Evolutionary conservation across 495 filamentous ascomycete species (phyloP), one percentile per base, ranked within the genome.

Genomic region (Penicillium pulvis): DNA sequence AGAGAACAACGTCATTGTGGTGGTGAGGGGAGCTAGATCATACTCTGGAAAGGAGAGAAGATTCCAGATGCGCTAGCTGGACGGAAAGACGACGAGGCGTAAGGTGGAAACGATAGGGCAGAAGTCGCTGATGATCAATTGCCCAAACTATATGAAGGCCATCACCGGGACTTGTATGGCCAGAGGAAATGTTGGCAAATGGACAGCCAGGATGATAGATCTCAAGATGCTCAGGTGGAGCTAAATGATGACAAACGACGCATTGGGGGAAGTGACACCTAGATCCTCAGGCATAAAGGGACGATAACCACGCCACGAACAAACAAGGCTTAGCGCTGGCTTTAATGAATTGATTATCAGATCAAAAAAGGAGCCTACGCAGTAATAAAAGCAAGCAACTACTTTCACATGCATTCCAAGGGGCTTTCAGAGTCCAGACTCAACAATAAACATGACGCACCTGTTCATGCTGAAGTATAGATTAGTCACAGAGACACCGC

Each of bases 1-100:
- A 44, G 64, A 58, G 55, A 66, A 53, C 14, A 60, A 47, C 54
- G 60, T 55, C 72, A 78, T 76, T 36, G 57, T 60, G 46, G 56
- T 23, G 45, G 41, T 49, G 36, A n/a, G 47, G 23, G 33, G 30
- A 35, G 31, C 55, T 52, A 60, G 36, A 36, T 51, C 61, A 57
- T 64, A 64, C 44, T 60, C 55, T 20, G 52, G 47, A 53, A 47
- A 54, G 61, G 48, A 60, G 49, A 31, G 31, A 53, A 19, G 33
- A 46, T 31, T 24, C 48, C 47, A 42, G 17, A 33, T 24, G 45
- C 16, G 39, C 24, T 52, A 49, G 26, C 39, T 57, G 35, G 53
- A 11, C 39, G n/a, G 2, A 17, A 45, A 16, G 46, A 49, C 16
- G 10, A 30, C 16, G 10, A 30, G 12, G 39, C 16, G 39, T 12